phyloP scores from a whole-genome alignment of 2,329 filamentous ascomycete genomes.

The Fusarium floridanum region DNA sequence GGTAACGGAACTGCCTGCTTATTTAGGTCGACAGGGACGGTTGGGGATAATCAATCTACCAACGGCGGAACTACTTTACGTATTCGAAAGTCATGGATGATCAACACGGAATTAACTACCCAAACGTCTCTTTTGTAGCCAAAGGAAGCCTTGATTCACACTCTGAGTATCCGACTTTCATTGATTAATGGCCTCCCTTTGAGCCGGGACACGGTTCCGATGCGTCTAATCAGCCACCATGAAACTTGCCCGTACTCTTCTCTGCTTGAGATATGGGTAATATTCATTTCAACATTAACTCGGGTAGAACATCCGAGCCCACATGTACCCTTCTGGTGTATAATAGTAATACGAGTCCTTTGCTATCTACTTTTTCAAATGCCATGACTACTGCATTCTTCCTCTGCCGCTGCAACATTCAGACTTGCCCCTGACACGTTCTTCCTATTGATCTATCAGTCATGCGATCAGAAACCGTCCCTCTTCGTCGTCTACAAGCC shows the following conservation, averaged over 20 bases:
- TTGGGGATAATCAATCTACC: not conserved
- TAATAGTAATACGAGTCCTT: not conserved
- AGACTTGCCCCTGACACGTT: not conserved
- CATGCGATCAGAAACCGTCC: not conserved
- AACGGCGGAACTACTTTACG: not conserved
- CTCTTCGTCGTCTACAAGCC: not conserved
- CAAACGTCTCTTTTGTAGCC: not conserved
- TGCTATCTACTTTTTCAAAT: not conserved
- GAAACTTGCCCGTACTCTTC: not conserved
- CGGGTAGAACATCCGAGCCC: not conserved
- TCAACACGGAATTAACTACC: not conserved
- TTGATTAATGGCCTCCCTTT: not conserved
- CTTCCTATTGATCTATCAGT: not conserved
- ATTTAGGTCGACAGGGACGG: not conserved
- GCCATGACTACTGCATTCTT: not conserved
- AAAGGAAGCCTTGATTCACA: not conserved
- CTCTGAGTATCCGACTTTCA: not conserved
- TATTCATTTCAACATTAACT: not conserved
- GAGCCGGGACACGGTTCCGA: not conserved
- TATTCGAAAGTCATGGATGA: not conserved
- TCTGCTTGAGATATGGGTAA: not conserved
- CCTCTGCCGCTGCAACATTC: not conserved
- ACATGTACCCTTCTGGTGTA: not conserved
- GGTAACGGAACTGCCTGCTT: not conserved
- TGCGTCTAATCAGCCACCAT: not conserved